A percentile compares a stretch with the other conserved stretches of the same genome.
These are phyloP conservation scores for Cynanchum wilfordii DNA, from an alignment of 257 asterid genomes.

Conservation along the genomic window DNA sequence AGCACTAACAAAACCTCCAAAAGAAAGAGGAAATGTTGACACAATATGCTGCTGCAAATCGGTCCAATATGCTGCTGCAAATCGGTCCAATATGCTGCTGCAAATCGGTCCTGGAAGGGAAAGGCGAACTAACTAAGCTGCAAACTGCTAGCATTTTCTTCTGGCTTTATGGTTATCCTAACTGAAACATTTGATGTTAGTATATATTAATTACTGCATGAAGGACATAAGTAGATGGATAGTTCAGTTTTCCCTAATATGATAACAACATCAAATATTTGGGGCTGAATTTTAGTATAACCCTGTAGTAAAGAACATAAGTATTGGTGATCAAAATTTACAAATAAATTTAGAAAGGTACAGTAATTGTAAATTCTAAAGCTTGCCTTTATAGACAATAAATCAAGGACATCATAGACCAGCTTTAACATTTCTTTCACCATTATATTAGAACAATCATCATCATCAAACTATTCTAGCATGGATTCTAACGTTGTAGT, in stretches of 20 bases:
- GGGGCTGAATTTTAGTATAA: constrained; percentile 52
- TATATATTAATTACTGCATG: background rate
- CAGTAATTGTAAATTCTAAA: background rate
- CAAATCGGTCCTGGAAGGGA: background rate
- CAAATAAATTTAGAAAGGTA: background rate
- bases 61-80: too few species aligned
- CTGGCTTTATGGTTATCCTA: background rate
- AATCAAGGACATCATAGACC: constrained; percentile 72
- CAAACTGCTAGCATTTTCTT: background rate
- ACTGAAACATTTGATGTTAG: background rate
- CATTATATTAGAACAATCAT: too few species aligned
- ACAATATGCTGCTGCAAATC: background rate
- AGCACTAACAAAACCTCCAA: constrained; percentile 24
- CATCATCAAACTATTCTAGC: constrained; percentile 40
- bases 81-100: too few species aligned
- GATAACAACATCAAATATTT: constrained; percentile 60
- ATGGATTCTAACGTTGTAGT: constrained; percentile 35
- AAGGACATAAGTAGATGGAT: background rate
- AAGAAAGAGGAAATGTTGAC: constrained; percentile 50
- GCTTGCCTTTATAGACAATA: constrained; percentile 69
- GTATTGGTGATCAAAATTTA: background rate
- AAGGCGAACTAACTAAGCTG: background rate
- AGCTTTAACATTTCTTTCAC: constrained; percentile 49
- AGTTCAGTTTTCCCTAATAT: constrained; percentile 15
- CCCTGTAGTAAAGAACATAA: constrained; percentile 45